These are phyloP conservation scores for Cercospora sesami DNA, from an alignment of 2,329 filamentous ascomycete genomes.

Conservation along the genomic window DNA sequence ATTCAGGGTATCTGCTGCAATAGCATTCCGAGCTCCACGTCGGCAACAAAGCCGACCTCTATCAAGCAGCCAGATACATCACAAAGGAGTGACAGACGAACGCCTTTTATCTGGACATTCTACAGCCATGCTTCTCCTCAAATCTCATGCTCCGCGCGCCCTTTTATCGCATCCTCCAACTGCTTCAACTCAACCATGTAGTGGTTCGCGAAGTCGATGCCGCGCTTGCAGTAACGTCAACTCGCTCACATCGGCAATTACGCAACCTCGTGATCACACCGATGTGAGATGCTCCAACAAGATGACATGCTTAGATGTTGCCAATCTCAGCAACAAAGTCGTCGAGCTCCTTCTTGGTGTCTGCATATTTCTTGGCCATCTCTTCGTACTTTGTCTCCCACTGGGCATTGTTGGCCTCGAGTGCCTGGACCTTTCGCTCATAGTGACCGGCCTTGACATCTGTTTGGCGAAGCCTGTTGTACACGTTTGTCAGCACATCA, in stretches of 20 bases:
- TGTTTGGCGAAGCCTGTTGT: conserved; percentile 88
- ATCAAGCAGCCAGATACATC: conserved; percentile 8
- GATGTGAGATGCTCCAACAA: neutral
- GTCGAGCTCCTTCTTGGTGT: conserved; percentile 84
- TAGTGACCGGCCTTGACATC: conserved; percentile 99
- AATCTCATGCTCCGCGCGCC: neutral
- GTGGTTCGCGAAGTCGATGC: neutral
- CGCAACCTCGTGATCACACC: neutral
- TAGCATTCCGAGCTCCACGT: neutral
- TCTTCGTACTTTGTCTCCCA: conserved; percentile 99
- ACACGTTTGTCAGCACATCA: conserved; percentile 3
- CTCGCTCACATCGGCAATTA: neutral
- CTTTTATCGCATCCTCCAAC: neutral
- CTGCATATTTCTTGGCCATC: conserved; percentile 84
- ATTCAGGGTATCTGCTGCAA: conserved; percentile 14
- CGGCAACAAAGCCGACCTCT: conserved; percentile 1
- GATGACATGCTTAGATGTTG: conserved; percentile 69
- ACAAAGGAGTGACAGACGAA: neutral
- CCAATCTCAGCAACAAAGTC: conserved; percentile 88
- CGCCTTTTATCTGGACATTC: neutral
- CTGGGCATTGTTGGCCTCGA: conserved; percentile 86
- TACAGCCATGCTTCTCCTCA: neutral
- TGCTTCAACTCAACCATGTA: neutral
- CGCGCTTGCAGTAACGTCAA: neutral
- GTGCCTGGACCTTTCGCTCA: conserved; percentile 97